Conservation (phyloP, 78 protist species). For the Chrysochromulina tobinii region DNA sequence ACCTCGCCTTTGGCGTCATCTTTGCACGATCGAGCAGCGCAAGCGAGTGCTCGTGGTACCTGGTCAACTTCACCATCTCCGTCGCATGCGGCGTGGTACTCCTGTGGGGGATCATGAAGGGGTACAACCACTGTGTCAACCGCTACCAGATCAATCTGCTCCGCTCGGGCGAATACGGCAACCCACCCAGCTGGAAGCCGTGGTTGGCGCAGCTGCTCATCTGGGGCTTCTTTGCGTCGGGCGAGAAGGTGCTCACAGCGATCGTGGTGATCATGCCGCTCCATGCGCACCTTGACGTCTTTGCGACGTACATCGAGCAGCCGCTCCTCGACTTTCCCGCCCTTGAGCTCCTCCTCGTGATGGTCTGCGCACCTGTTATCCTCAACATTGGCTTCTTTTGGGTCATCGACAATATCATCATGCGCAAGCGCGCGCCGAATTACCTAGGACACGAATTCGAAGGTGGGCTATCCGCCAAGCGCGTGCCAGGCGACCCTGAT, state of each 20-base stretch:
- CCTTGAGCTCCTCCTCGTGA: neutral
- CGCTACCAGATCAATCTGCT: neutral
- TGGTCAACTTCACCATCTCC: neutral
- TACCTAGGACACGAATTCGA: too few species aligned
- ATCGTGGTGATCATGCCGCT: neutral
- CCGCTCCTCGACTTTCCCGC: neutral
- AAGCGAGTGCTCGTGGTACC: neutral
- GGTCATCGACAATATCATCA: too few species aligned
- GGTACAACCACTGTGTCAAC: neutral
- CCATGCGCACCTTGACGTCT: neutral
- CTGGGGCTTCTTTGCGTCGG: neutral
- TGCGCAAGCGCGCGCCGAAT: too few species aligned
- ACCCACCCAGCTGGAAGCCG: neutral
- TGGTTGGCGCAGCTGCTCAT: neutral
- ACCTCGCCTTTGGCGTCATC: conserved; percentile 25
- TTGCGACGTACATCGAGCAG: neutral
- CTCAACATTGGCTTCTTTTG: neutral
- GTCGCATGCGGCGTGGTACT: neutral
- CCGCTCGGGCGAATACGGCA: neutral
- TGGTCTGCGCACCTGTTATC: neutral
- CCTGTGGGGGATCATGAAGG: neutral
- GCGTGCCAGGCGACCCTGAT: too few species aligned
- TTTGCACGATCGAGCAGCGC: neutral
- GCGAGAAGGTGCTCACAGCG: neutral
- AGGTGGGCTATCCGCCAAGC: too few species aligned